Conservation (phyloP, 2,329 filamentous ascomycete species). For the Fusarium agapanthi region DNA sequence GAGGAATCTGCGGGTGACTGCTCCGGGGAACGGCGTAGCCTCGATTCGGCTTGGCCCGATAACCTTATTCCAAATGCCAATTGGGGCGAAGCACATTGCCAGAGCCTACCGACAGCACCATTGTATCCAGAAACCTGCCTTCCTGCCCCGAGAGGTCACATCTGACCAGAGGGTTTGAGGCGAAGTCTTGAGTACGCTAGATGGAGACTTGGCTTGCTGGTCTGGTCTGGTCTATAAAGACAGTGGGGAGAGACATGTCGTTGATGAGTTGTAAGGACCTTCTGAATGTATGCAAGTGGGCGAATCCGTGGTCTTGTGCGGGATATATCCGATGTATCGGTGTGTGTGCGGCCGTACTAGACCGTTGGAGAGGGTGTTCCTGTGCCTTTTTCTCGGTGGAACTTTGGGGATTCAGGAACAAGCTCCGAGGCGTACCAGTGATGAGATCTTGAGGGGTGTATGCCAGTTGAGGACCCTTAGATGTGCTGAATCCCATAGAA, state of each 20-base stretch:
- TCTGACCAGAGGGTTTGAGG: constrained; percentile 3
- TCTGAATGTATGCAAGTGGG: constrained; percentile 14
- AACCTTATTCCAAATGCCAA: constrained; percentile 36
- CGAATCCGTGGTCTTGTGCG: constrained; percentile 13
- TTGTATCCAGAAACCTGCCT: background rate
- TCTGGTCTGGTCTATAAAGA: background rate
- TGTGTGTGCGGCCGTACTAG: constrained; percentile 5
- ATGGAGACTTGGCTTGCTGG: constrained; percentile 13
- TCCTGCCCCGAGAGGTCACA: background rate
- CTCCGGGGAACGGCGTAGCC: constrained; percentile 6
- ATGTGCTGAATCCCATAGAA: background rate
- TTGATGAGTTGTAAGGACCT: background rate
- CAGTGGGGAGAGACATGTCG: background rate
- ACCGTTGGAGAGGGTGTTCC: constrained; percentile 10
- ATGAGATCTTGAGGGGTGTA: constrained; percentile 2
- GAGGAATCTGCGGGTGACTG: constrained; percentile 12
- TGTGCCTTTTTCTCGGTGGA: constrained; percentile 1
- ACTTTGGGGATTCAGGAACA: constrained; percentile 22
- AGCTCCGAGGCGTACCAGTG: background rate
- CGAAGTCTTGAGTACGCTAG: constrained; percentile 13
- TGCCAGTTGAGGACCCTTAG: constrained; percentile 5
- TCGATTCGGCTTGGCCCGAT: constrained; percentile 29
- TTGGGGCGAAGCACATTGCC: constrained; percentile 22
- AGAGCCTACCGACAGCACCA: background rate
- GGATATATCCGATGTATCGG: constrained; percentile 13